Evolutionary conservation across 208 protist species (phyloP), one percentile per base, ranked within the genome.

Genomic region (Vickermania spadyakhi): DNA sequence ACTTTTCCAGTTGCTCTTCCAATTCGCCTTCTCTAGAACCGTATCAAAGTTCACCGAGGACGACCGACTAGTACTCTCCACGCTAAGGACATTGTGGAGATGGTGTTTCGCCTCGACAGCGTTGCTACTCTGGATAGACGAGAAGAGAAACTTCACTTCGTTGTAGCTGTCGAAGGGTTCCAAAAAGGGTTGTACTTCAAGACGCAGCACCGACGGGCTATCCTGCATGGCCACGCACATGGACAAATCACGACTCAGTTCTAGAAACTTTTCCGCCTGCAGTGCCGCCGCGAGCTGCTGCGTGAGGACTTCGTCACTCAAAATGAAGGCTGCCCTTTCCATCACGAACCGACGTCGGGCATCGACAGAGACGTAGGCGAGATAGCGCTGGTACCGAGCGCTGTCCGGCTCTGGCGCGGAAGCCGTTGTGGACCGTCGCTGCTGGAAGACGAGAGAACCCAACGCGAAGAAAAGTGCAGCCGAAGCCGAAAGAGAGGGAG

Each of bases 141-240:
- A 62, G 21, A 93, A 69, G 23, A 93, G 62, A 25, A 72, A 80
- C 64, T 84, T 91, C 36, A 91, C 86, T 60, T 90, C 86, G 18
- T 58, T 56, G 18, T 62, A 67, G 62, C 66, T 84, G 49, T 85
- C 78, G 56, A 93, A 93, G 26, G 66, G 74, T 2, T 59, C 65
- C 28, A 86, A 62, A 1, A 78, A 51, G 23, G 66, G 54, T 2
- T 45, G 60, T 28, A 75, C 72, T 31, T 90, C 86, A 4, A 70
- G 66, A 36, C 73, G 67, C 28, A 76, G 60, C 31, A 84, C 68
- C 52, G 72, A 60, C 27, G 61, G 25, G 51, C 72, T 64, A 49
- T 79, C 70, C 29, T 75, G 68, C 72, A 87, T 86, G n/a, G 82
- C 75, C 52, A 80, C 83, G 61, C 78, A 89, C 14, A 93, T 68